Base-by-base conservation (phyloP, 2,329 filamentous ascomycete genomes). In the Aspergillus flavus region DNA sequence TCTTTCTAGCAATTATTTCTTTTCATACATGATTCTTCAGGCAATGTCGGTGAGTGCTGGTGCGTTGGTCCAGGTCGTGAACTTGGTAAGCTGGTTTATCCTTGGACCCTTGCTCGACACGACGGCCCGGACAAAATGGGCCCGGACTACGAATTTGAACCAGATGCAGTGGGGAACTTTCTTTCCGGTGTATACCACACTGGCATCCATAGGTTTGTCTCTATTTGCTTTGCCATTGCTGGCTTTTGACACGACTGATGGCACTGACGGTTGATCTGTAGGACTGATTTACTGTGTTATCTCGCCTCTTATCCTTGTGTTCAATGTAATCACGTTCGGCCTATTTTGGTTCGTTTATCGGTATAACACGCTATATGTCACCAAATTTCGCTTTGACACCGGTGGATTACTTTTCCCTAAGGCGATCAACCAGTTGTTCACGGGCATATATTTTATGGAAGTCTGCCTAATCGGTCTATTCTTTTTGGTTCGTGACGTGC, bases 321-420 rank as follows among this genome's bases (percentile, higher is more conserved):
- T 99, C 81, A 94, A 95, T 70, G 88, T 97, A 71, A 88, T 98
- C 75, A 97, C 94, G 0, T 98, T 98, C 76, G 86, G 87, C 54
- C 83, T 99, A 0, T 89, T 98, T 67, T 99, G 94, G 94, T 84
- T 97, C 52, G 94, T 95, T 0, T 93, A 98, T 76, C 88, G 94
- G n/a, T 98, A 98, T 79, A 94, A 94, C 69, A 96, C 96, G 81
- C 86, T 99, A 23, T 99, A 97, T 72, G 94, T 99, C 64, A 96
- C 89, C 30, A 91, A 93, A 58, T 96, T 96, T 76, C 87, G 89
- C 68, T 88, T 91, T 64, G 95, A 99, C 78, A 99, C 94, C 0
- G 95, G 95, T 46, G 95, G 95, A 50, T 85, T 98, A 1, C 82
- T 98, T 58, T 99, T 97, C 72, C 95, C 95, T 0, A 87, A 90